Base-by-base conservation (phyloP, 164 flowering plant genomes). In the Vitis rupestris region DNA sequence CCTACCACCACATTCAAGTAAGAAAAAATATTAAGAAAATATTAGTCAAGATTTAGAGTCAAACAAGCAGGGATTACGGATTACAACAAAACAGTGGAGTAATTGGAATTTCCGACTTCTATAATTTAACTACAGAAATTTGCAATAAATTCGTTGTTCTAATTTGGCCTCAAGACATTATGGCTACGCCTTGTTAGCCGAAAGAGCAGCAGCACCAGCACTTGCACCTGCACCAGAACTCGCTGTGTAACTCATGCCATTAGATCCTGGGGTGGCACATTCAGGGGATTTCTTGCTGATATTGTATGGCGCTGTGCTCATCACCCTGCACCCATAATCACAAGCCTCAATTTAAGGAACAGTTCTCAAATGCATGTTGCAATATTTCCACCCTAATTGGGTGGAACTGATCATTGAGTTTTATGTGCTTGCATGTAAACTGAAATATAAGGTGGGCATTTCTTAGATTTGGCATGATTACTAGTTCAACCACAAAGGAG, bases 261-360 rank as follows among this genome's bases (percentile, higher is more conserved):
- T 70, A 48, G 82, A 72, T 55, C 64, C 78, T 10, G 58, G 70
- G 52, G 69, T 55, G 23, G 69, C 60, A 30, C 74, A 54, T 3
- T 80, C 85, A 3, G 68, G 30, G 13, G 79, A 64, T 58, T 79
- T 81, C 76, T 77, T 80, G 76, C 58, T 16, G 52, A 70, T 65
- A 64, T 69, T 70, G 65, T 86, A 86, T 7, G 89, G 89, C 1
- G 78, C 81, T 9, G 75, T 50, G 53, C 19, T 82, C 82, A 73
- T 79, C 61, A 73, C 79, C 78, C 89, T 86, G 76, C 76, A 76
- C 30, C 12, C 47, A 53, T 11, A 50, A 37, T 71, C 13, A 60
- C 63, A 57, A n/a, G 31, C 27, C 52, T 50, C 53, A 13, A 4
- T 59, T 52, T 10, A 30, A 6, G 27, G 13, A n/a, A 57, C 19